Conservation (phyloP, 306 rosid genomes). For the Lablab purpureus region DNA sequence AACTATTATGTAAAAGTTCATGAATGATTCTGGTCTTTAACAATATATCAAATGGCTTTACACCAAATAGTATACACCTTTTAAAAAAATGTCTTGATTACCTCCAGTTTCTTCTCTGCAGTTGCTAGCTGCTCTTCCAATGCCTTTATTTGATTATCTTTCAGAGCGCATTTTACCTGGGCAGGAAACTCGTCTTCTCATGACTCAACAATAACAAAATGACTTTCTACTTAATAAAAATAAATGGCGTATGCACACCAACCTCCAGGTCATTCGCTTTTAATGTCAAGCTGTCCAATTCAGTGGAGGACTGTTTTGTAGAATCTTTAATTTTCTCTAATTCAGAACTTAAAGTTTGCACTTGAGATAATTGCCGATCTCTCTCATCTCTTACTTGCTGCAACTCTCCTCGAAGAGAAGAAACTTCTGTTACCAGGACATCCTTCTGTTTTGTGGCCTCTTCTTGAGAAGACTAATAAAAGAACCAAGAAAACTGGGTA, state of each 20-base stretch:
- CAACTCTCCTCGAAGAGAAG: slow-evolving; percentile 78
- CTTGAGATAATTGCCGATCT: slow-evolving; percentile 67
- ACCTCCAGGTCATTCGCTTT: slow-evolving; percentile 85
- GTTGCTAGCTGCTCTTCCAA: slow-evolving; percentile 65
- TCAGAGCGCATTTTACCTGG: slow-evolving; percentile 76
- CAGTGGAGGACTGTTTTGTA: slow-evolving; percentile 58
- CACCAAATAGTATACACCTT: neutral
- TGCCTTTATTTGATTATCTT: slow-evolving; percentile 64
- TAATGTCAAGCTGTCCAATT: slow-evolving; percentile 66
- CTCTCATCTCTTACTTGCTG: slow-evolving; percentile 90
- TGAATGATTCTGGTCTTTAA: neutral
- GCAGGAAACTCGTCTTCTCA: slow-evolving; percentile 45
- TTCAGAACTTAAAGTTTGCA: slow-evolving; percentile 66
- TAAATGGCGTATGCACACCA: slow-evolving; percentile 29
- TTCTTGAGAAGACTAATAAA: slow-evolving; percentile 86
- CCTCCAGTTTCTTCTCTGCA: slow-evolving; percentile 89
- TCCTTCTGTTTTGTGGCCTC: slow-evolving; percentile 94
- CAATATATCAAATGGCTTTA: neutral
- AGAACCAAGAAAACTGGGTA: slow-evolving; percentile 49
- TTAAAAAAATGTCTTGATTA: slow-evolving; percentile 41
- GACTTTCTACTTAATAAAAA: slow-evolving; percentile 7
- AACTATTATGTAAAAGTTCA: slow-evolving; percentile 3
- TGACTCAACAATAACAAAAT: slow-evolving; percentile 13
- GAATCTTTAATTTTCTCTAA: slow-evolving; percentile 64
- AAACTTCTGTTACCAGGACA: slow-evolving; percentile 69